phyloP scores from a whole-genome alignment of 208 protist genomes.

The Crithidia bombi region DNA sequence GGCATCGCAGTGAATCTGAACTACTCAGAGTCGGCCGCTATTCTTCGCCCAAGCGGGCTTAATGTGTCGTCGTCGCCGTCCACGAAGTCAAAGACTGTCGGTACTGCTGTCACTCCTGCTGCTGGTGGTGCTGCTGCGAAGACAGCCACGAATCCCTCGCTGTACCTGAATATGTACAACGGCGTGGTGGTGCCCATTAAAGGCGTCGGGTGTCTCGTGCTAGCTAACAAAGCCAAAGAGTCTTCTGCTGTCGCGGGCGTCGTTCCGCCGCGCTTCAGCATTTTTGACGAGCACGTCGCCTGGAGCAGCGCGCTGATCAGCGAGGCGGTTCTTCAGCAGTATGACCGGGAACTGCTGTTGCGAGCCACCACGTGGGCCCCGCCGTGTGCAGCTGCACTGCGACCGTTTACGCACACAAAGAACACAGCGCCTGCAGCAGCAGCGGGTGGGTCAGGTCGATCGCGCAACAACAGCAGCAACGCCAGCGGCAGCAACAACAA shows the following conservation, averaged over 20 bases:
- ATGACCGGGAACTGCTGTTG: constrained; percentile 59
- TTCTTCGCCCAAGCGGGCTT: constrained; percentile 7
- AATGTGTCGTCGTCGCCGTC: not conserved
- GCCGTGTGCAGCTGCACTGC: constrained; percentile 32
- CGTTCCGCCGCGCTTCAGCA: constrained; percentile 39
- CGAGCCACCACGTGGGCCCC: constrained; percentile 35
- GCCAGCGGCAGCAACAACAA: not conserved
- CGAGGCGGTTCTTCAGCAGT: constrained; percentile 63
- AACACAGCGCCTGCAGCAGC: not conserved
- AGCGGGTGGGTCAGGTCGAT: not conserved
- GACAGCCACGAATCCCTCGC: not conserved
- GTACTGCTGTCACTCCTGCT: too few species aligned
- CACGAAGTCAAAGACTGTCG: not conserved
- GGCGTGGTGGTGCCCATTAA: constrained; percentile 63
- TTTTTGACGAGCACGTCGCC: constrained; percentile 72
- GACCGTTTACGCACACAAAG: constrained; percentile 21
- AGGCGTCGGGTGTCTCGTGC: constrained; percentile 63
- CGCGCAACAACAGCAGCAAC: not conserved
- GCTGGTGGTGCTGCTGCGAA: not conserved
- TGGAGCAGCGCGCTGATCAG: constrained; percentile 63
- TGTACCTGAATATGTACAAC: constrained; percentile 41
- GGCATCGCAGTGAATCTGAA: constrained; percentile 72
- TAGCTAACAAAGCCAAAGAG: constrained; percentile 58
- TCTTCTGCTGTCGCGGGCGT: not conserved
- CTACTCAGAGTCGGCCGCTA: constrained; percentile 22